Conservation (phyloP, 148 eudicot species). For the Cornus florida region DNA sequence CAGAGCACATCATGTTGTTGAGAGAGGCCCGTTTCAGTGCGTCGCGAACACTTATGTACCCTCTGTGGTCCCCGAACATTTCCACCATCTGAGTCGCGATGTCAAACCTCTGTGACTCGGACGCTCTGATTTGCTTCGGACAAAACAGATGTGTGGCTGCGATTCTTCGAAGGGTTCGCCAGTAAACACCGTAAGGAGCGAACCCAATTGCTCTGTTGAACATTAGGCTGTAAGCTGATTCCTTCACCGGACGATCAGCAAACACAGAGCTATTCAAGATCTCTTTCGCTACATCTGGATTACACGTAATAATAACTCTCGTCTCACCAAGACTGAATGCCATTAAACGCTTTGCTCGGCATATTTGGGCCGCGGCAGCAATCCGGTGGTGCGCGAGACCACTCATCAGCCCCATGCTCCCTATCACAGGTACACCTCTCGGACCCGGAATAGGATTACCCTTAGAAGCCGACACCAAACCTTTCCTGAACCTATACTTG, state of each 20-base stretch:
- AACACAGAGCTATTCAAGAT: slow-evolving; percentile 63
- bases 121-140: slow-evolving; percentile 65
- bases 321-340: slow-evolving; percentile 73
- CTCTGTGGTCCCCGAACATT: slow-evolving; percentile 11
- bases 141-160: slow-evolving; percentile 71
- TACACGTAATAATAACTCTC: slow-evolving; percentile 57
- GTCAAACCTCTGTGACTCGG: slow-evolving; percentile 38
- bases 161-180: slow-evolving; percentile 69
- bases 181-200: slow-evolving; percentile 77
- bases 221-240: slow-evolving; percentile 76
- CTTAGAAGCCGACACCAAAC: background rate
- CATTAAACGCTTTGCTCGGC: slow-evolving; percentile 56
- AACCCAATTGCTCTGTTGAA: slow-evolving; percentile 84
- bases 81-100: slow-evolving; percentile 49
- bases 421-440: slow-evolving; percentile 57
- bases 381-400: slow-evolving; percentile 72
- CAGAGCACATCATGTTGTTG: slow-evolving; percentile 73
- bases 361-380: slow-evolving; percentile 35
- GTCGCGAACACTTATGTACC: slow-evolving; percentile 36
- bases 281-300: slow-evolving; percentile 66
- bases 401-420: slow-evolving; percentile 59
- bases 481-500: slow-evolving; percentile 25
- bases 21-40: slow-evolving; percentile 54
- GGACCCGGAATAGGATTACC: slow-evolving; percentile 55
- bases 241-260: slow-evolving; percentile 72